Conservation (phyloP, 768 basidiomycete genomes). For the Pleurotus ostreatus region DNA sequence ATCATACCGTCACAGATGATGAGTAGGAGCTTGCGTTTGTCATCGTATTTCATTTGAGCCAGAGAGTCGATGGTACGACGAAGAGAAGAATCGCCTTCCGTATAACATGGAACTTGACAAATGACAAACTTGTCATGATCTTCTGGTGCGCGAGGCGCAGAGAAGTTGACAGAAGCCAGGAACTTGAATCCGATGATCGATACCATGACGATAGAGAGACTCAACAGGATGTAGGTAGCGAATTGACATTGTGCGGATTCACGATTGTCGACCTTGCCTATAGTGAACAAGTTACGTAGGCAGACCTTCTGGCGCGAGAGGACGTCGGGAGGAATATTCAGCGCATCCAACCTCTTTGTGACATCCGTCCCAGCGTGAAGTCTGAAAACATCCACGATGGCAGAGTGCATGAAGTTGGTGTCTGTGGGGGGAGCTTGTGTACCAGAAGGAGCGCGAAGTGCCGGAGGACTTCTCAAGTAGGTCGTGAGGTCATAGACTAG, state of each 20-base stretch:
- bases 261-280: conserved; percentile 90
- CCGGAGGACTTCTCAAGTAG: conserved; percentile 73
- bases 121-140: conserved; percentile 97
- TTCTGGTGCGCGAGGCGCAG: conserved; percentile 76
- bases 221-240: conserved; percentile 86
- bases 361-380: conserved; percentile 73
- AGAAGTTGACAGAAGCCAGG: conserved; percentile 85
- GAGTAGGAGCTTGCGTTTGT: conserved; percentile 92
- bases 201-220: conserved; percentile 88
- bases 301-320: conserved; percentile 80
- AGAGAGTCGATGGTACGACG: conserved; percentile 90
- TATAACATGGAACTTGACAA: conserved; percentile 98
- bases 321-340: conserved; percentile 56
- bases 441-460: conserved; percentile 43
- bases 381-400: conserved; percentile 73
- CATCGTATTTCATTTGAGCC: conserved; percentile 93
- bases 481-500: conserved; percentile 84
- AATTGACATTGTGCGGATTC: conserved; percentile 91
- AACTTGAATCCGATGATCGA: conserved; percentile 96
- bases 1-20: conserved; percentile 98
- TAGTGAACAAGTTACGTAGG: conserved; percentile 87
- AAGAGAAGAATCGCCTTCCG: conserved; percentile 87
- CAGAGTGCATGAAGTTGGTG: conserved; percentile 67
- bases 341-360: conserved; percentile 64
- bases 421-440: conserved; percentile 39